phyloP scores from a whole-genome alignment of 2,329 filamentous ascomycete species.

The Didymella sp. region DNA sequence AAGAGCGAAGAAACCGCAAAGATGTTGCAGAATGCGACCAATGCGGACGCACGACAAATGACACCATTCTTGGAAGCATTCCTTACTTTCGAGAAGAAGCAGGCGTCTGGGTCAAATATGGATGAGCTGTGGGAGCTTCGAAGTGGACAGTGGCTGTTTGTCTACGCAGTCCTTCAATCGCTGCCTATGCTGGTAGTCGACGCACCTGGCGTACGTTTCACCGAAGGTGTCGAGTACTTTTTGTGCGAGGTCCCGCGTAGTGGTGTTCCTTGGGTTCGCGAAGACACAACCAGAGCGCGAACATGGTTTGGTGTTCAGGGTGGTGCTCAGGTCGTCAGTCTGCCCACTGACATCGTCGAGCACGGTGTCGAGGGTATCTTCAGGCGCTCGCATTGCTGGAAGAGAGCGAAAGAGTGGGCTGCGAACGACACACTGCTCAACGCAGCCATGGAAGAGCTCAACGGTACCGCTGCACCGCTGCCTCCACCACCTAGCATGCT shows the following conservation, averaged over 20 bases:
- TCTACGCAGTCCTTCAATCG: slow-evolving; percentile 79
- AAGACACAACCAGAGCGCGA: slow-evolving; percentile 62
- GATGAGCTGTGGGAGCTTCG: slow-evolving; percentile 74
- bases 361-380: slow-evolving; percentile 73
- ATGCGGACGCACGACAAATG: slow-evolving; percentile 70
- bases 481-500: slow-evolving; percentile 42
- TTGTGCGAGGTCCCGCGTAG: slow-evolving; percentile 77
- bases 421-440: slow-evolving; percentile 46
- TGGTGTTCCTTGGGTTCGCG: slow-evolving; percentile 75
- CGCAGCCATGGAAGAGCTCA: slow-evolving; percentile 46
- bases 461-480: slow-evolving; percentile 38
- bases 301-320: slow-evolving; percentile 80
- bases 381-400: slow-evolving; percentile 73
- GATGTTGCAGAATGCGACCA: slow-evolving; percentile 81
- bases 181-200: slow-evolving; percentile 80
- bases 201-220: slow-evolving; percentile 71
- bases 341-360: slow-evolving; percentile 70
- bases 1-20: slow-evolving; percentile 79
- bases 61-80: slow-evolving; percentile 73
- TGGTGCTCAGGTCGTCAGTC: slow-evolving; percentile 64
- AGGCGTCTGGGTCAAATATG: slow-evolving; percentile 68
- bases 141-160: slow-evolving; percentile 80
- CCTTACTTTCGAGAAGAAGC: slow-evolving; percentile 72
- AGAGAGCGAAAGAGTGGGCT: slow-evolving; percentile 67
- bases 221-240: slow-evolving; percentile 80